Base-by-base conservation (phyloP, 257 asterid species). In the Cinchona pubescens region DNA sequence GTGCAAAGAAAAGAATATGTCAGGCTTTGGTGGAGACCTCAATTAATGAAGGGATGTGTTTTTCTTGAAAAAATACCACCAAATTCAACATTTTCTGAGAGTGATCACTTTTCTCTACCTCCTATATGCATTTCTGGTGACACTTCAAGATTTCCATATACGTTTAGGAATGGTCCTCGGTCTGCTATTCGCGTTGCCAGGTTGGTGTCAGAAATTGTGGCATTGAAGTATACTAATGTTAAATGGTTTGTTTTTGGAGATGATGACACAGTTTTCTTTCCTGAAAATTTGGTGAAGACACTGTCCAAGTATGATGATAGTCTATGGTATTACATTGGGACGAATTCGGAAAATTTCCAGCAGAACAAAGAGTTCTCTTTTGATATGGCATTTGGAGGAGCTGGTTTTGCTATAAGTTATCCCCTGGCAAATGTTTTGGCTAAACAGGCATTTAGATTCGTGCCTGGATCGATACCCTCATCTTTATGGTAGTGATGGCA, bases 171-270 rank as follows among this genome's bases (percentile, higher is more conserved):
- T 3, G 97, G 96, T 37, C 91, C 78, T 46, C 88, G 89, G 4
- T 93, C 97, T 0, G 96, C 96, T 4, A 82, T 93, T 29, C 93
- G 98, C 0, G 89, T 91, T 0, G 94, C 97, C 0, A 91, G 96
- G 7, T 86, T 89, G 0, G 91, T 93, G 16, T 80, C 81, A 0
- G 97, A 93, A 73, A 90, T 87, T 0, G 90, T 91, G 14, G 81
- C 85, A 3, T 85, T 87, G 1, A 87, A 86, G 71, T 82, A 91
- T 62, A 29, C 90, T 0, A 70, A 88, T 29, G 96, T 90, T 71
- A 85, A 91, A 79, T 93, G 98, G 96, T 90, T 84, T 70, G 97
- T 93, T 53, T 93, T 91, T 69, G 98, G 98, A 38, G 98, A 93
- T 25, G 98, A 93, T 37, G 96, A 91, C 25, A 91, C 98, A 0